These are phyloP conservation scores for Cornus florida DNA, from an alignment of 148 eudicot genomes.

Conservation along the genomic window DNA sequence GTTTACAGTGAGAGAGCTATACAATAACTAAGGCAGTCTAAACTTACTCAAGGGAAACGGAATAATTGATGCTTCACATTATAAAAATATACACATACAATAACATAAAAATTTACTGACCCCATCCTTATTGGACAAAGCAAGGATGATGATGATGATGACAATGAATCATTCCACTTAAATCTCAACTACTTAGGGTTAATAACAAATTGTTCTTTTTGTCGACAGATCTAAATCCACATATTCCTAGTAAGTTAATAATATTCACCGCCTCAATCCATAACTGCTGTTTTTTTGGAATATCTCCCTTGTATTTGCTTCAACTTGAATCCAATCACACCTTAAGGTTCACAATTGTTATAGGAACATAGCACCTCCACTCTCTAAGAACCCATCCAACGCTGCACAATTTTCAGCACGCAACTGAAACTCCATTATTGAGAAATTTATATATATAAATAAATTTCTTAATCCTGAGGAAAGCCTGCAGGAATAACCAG, in stretches of 20 bases:
- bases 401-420: no score
- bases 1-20: not conserved
- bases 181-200: not conserved
- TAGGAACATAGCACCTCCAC: no score
- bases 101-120: no score
- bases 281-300: not conserved
- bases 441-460: no score
- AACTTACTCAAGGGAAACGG: not conserved
- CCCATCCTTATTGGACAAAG: no score
- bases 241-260: not conserved
- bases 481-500: no score
- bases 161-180: not conserved
- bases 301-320: not conserved
- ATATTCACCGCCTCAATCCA: not conserved
- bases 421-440: no score
- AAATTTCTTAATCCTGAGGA: no score
- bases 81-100: not conserved
- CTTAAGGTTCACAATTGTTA: no score
- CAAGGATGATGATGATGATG: not conserved
- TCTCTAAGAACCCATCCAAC: no score
- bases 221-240: not conserved
- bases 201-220: not conserved
- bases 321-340: not conserved
- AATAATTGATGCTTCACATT: constrained; percentile 1
- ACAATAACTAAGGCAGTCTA: not conserved